Evolutionary conservation across 192 early-diverging fungal genomes (phyloP).

Genomic region (Backusella liffmaniae): DNA sequence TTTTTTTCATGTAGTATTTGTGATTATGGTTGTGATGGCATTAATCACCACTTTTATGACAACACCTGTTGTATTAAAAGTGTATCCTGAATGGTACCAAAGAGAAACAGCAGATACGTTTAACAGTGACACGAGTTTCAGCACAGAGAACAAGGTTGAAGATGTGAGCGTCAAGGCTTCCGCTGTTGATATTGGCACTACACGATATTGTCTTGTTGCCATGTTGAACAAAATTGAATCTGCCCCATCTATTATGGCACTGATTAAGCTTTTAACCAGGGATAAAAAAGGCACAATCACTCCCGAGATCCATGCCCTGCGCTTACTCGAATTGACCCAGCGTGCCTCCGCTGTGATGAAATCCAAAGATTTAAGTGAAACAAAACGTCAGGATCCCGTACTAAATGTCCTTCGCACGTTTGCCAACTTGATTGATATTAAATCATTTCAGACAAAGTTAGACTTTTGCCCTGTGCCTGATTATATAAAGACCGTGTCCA

Average conservation of each 20-base stretch:
- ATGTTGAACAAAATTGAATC: slow-evolving; percentile 60
- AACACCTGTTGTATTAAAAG: slow-evolving; percentile 64
- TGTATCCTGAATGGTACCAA: slow-evolving; percentile 77
- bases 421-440: slow-evolving; percentile 69
- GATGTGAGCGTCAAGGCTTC: not conserved
- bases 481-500: slow-evolving; percentile 65
- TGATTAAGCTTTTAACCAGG: slow-evolving; percentile 54
- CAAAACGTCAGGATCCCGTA: slow-evolving; percentile 66
- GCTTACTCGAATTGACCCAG: slow-evolving; percentile 77
- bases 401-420: slow-evolving; percentile 84
- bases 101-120: slow-evolving; percentile 19
- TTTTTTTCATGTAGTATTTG: slow-evolving; percentile 34
- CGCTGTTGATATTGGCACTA: not conserved
- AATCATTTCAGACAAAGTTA: slow-evolving; percentile 56
- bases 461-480: slow-evolving; percentile 58
- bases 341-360: slow-evolving; percentile 81
- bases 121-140: not conserved
- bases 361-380: slow-evolving; percentile 63
- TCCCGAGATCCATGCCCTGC: slow-evolving; percentile 56
- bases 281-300: slow-evolving; percentile 11
- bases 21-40: slow-evolving; percentile 48
- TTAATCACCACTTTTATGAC: slow-evolving; percentile 86
- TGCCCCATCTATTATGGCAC: slow-evolving; percentile 71
- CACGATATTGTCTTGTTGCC: slow-evolving; percentile 45
- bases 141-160: slow-evolving; percentile 14